These are phyloP conservation scores for Cocos nucifera DNA, from an alignment of 176 grass and related monocot genomes.

Conservation along the genomic window DNA sequence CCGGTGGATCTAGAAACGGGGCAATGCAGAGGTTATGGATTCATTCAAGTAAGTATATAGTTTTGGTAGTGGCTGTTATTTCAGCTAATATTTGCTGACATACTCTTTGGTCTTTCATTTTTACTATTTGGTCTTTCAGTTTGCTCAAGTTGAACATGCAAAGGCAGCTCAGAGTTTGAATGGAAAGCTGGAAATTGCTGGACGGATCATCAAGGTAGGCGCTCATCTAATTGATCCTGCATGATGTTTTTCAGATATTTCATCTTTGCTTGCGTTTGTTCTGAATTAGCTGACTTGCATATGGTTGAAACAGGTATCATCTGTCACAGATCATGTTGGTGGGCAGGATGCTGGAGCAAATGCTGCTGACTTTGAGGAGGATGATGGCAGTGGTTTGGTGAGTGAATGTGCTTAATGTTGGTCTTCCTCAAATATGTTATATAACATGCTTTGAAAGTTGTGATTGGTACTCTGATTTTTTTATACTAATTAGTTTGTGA, in stretches of 20 bases:
- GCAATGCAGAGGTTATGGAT: slow-evolving; percentile 16
- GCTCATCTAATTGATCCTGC: too few relatives aligned
- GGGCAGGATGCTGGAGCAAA: slow-evolving; percentile 9
- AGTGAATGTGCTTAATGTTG: neutral
- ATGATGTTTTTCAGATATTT: too few relatives aligned
- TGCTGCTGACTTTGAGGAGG: slow-evolving; percentile 18
- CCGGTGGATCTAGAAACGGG: slow-evolving; percentile 6
- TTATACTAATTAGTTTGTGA: too few relatives aligned
- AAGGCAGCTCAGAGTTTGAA: slow-evolving; percentile 17
- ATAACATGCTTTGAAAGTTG: too few relatives aligned
- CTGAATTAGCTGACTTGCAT: neutral
- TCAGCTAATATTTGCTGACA: neutral
- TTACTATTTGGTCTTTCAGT: neutral
- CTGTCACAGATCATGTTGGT: slow-evolving; percentile 14
- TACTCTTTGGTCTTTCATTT: neutral
- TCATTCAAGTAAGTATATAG: slow-evolving; percentile 9
- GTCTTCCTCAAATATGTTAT: too few relatives aligned
- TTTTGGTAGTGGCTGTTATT: neutral
- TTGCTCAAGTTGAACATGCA: slow-evolving; percentile 10
- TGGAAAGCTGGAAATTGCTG: slow-evolving; percentile 13
- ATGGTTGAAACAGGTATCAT: slow-evolving; percentile 1
- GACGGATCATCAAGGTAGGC: slow-evolving; percentile 5
- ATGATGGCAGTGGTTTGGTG: slow-evolving; percentile 16
- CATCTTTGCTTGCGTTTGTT: neutral
- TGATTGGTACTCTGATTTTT: too few relatives aligned